phyloP scores from a whole-genome alignment of 371 early-diverging fungal genomes.

The Syncephalastrum racemosum region DNA sequence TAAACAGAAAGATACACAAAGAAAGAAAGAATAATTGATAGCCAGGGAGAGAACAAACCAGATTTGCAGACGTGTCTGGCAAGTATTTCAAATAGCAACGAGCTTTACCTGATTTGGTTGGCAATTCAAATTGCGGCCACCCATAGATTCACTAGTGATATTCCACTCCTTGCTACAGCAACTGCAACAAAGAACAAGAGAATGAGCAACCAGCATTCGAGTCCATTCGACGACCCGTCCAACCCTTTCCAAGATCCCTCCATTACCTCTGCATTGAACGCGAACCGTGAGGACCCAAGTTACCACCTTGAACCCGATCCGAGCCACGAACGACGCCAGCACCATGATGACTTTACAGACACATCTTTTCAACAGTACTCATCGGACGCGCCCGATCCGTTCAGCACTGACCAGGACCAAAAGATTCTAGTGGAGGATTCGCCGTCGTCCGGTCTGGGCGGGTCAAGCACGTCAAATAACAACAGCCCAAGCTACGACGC shows the following conservation, averaged over 20 bases:
- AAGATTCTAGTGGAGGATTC: slow-evolving; percentile 6
- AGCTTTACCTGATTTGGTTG: too few species aligned
- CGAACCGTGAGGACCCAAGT: slow-evolving; percentile 26
- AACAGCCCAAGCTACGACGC: slow-evolving; percentile 13
- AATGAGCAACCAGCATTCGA: slow-evolving; percentile 16
- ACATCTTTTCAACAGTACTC: slow-evolving; percentile 42
- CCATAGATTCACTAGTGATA: too few species aligned
- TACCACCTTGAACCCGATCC: slow-evolving; percentile 22
- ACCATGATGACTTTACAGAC: slow-evolving; percentile 29
- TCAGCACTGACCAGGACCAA: slow-evolving; percentile 13
- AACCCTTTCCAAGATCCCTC: slow-evolving; percentile 69
- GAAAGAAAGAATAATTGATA: too few species aligned
- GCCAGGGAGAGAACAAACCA: too few species aligned
- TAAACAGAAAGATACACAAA: too few species aligned
- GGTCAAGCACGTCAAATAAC: background rate
- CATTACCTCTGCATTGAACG: slow-evolving; percentile 51
- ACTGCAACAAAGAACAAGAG: background rate
- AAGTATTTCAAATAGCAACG: too few species aligned
- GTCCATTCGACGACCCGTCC: slow-evolving; percentile 56
- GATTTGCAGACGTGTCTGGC: too few species aligned
- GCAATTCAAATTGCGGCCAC: too few species aligned
- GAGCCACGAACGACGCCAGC: slow-evolving; percentile 14
- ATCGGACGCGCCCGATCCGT: slow-evolving; percentile 35
- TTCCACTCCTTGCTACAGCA: too few species aligned
- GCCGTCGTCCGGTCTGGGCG: background rate